Percentiles rank a stretch among this genome's conserved stretches.
Conservation (phyloP, 192 early-diverging fungal genomes). For the Backusella morwellensis region DNA sequence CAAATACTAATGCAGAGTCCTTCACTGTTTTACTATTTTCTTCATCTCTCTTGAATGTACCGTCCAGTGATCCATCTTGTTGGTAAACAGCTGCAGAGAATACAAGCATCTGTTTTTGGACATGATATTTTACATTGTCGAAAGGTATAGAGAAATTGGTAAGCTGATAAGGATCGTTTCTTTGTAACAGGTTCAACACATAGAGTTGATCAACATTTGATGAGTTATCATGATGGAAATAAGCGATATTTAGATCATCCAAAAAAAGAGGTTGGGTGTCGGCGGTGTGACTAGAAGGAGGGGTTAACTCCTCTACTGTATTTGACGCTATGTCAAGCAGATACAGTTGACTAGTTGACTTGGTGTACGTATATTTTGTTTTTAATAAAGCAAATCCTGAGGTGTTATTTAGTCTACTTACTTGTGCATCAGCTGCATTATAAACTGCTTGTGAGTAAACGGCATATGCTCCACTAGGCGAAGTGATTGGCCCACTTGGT, state of each 20-base stretch:
- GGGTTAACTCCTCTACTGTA: slow-evolving; percentile 42
- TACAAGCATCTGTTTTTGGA: slow-evolving; percentile 45
- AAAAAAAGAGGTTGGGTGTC: slow-evolving; percentile 47
- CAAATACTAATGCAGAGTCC: slow-evolving; percentile 61
- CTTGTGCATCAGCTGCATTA: slow-evolving; percentile 38
- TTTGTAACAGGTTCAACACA: slow-evolving; percentile 31
- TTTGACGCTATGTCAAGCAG: slow-evolving; percentile 43
- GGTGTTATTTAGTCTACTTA: not conserved
- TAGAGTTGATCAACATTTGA: slow-evolving; percentile 41
- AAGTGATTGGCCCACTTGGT: slow-evolving; percentile 45
- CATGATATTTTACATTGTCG: slow-evolving; percentile 55
- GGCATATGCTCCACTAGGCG: slow-evolving; percentile 45
- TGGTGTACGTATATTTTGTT: slow-evolving; percentile 18
- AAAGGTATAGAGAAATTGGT: slow-evolving; percentile 52
- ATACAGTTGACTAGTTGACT: slow-evolving; percentile 53
- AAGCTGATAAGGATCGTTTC: slow-evolving; percentile 37
- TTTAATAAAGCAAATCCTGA: not conserved
- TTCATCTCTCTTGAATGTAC: slow-evolving; percentile 50
- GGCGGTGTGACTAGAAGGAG: slow-evolving; percentile 28
- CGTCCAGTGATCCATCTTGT: slow-evolving; percentile 45
- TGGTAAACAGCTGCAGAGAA: slow-evolving; percentile 69
- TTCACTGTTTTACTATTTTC: slow-evolving; percentile 35
- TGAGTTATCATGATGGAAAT: slow-evolving; percentile 15
- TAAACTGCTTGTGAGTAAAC: slow-evolving; percentile 65
- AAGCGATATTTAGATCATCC: slow-evolving; percentile 43